Base-by-base conservation (phyloP, 2,329 filamentous ascomycete species). In the Daldinia sp. region DNA sequence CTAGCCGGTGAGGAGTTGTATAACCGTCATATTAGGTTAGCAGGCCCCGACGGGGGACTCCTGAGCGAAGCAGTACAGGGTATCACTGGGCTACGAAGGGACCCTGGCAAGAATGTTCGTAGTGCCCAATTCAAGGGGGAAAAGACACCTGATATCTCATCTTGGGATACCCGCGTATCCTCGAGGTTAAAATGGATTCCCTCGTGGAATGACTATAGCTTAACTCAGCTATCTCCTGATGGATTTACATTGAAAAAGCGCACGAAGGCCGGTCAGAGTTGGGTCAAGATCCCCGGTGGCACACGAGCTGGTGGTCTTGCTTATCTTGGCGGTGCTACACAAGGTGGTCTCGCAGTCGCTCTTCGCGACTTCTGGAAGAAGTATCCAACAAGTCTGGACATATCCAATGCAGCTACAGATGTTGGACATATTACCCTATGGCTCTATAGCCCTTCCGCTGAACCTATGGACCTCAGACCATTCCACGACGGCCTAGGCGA, bases 311-410 rank as follows among this genome's bases (percentile, higher is more conserved):
- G 83, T 0, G 88, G 88, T 0, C 77, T 89, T 0, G 86, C 83
- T 0, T 90, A 90, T 68, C 82, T 90, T 0, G 88, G 88, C 1
- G 84, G 85, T 9, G 85, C 87, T 4, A 84, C 81, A 0, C 77
- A 79, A 2, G 88, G 88, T n/a, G 88, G 88, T 12, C 79, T 90
- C 1, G 88, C 86, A 0, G 75, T 90, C 4, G 87, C 86, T 0
- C 80, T 88, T 53, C 83, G 85, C 2, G 84, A 90, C 72, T 90
- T 90, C 74, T 90, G 88, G 88, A 87, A 90, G 79, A 82, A 86
- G 15, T 89, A 88, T 69, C 88, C 88, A 0, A 87, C 86, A 0
- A 83, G 85, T 3, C 76, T 90, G 4, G 88, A 90, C 51, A 82
- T 90, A 10, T 77, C 81, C 0, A 82, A 86, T 57, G 85, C 87